A percentile compares a stretch with the other conserved stretches of the same genome.
phyloP scores from a whole-genome alignment of 2,329 filamentous ascomycete genomes.

The Gyromitra esculenta region DNA sequence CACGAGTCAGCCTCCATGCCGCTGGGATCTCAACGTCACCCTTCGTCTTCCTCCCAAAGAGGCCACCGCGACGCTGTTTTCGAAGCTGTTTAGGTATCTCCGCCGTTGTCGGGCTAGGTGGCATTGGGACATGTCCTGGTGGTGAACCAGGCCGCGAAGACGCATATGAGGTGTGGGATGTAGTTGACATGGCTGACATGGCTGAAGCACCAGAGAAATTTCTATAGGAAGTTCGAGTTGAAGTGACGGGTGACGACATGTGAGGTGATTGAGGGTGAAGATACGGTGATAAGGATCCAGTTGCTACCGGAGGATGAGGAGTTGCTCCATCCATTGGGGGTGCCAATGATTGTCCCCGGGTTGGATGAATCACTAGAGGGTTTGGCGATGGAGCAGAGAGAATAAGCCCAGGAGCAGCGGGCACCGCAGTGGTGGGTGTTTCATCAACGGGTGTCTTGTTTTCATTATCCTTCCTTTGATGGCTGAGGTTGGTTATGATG shows the following conservation, averaged over 20 bases:
- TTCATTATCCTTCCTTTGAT: conserved; percentile 29
- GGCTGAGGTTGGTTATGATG: conserved; percentile 25
- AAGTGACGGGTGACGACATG: conserved; percentile 34
- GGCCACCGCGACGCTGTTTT: conserved; percentile 33
- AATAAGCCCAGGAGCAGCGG: conserved; percentile 12
- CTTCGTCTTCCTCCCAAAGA: conserved; percentile 51
- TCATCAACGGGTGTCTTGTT: conserved; percentile 1
- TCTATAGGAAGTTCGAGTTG: conserved; percentile 34
- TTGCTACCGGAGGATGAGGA: conserved; percentile 13
- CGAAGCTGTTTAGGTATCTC: conserved; percentile 27
- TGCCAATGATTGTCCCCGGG: conserved; percentile 41
- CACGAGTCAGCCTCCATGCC: conserved; percentile 46
- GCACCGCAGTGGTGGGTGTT: conserved; percentile 4
- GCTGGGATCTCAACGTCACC: conserved; percentile 43
- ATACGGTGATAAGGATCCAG: conserved; percentile 34
- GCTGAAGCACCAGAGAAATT: conserved; percentile 48
- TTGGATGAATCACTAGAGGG: conserved; percentile 4
- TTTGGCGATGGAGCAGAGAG: conserved; percentile 18
- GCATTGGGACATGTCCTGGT: conserved; percentile 31
- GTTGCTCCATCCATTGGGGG: conserved; percentile 20
- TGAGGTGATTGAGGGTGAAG: conserved; percentile 35
- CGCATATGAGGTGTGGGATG: conserved; percentile 42
- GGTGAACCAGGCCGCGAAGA: conserved; percentile 44
- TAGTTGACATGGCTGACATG: conserved; percentile 34
- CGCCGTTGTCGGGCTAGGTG: conserved; percentile 39